Evolutionary conservation across 345 rosid species (phyloP).

Genomic region (Microcos paniculata): DNA sequence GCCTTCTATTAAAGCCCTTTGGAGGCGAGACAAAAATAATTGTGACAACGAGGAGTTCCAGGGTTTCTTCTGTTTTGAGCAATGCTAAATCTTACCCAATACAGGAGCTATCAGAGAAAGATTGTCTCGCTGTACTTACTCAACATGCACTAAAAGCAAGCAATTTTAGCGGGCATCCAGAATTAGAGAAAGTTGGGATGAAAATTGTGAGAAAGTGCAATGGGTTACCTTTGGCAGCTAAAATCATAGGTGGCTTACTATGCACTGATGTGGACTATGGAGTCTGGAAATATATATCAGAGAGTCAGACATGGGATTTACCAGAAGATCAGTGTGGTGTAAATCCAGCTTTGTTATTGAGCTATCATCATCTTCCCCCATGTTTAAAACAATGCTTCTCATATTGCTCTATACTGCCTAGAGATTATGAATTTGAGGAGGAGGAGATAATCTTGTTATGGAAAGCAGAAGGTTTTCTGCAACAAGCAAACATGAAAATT

Average conservation of each 20-base stretch:
- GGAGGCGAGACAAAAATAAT: conserved; percentile 31
- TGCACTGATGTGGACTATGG: background rate
- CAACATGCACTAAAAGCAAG: conserved; percentile 7
- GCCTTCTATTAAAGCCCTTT: background rate
- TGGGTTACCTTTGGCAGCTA: conserved; percentile 25
- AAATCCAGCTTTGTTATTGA: conserved; percentile 8
- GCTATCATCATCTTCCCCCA: conserved; percentile 22
- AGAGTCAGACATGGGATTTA: conserved; percentile 14
- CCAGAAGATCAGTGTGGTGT: background rate
- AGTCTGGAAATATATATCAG: conserved; percentile 18
- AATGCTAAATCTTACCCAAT: background rate
- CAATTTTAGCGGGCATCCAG: background rate
- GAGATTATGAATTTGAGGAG: conserved; percentile 7
- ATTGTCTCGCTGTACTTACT: conserved; percentile 15
- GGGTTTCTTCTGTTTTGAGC: conserved; percentile 7
- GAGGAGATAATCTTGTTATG: conserved; percentile 18
- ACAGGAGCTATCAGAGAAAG: conserved; percentile 1
- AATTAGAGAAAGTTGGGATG: conserved; percentile 5
- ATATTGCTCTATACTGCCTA: conserved; percentile 21
- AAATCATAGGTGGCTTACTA: conserved; percentile 11
- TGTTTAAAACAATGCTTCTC: conserved; percentile 26
- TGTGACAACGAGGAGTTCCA: conserved; percentile 1
- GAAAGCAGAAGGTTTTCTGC: conserved; percentile 33
- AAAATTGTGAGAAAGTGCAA: conserved; percentile 6
- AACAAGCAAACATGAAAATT: background rate